phyloP scores from a whole-genome alignment of 352 stramenopile species.

The Pythium brachiatum region DNA sequence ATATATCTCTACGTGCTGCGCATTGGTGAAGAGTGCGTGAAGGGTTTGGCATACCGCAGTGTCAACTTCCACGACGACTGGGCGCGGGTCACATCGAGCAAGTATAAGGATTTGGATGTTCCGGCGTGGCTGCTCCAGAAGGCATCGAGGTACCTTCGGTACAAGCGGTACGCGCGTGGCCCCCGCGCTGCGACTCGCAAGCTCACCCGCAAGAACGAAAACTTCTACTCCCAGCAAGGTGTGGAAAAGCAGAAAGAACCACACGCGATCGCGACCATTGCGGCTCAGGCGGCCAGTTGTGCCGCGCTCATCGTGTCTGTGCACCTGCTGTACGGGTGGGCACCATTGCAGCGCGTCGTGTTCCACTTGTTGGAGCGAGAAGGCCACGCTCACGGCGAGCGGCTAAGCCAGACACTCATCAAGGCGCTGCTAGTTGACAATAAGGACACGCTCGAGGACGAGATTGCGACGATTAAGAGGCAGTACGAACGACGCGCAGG shows the following conservation, averaged over 20 bases:
- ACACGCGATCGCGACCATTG: slow-evolving; percentile 67
- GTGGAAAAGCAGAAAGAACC: slow-evolving; percentile 58
- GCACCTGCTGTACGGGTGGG: slow-evolving; percentile 75
- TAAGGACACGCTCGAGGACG: slow-evolving; percentile 54
- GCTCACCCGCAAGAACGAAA: slow-evolving; percentile 58
- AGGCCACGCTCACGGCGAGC: not conserved
- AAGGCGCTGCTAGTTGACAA: slow-evolving; percentile 38
- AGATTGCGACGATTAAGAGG: slow-evolving; percentile 73
- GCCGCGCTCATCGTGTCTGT: slow-evolving; percentile 77
- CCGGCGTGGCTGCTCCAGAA: slow-evolving; percentile 74
- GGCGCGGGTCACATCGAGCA: slow-evolving; percentile 53
- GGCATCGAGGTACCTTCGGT: slow-evolving; percentile 77
- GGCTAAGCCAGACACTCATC: slow-evolving; percentile 38
- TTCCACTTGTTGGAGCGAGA: slow-evolving; percentile 55
- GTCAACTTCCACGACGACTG: slow-evolving; percentile 77
- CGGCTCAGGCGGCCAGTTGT: slow-evolving; percentile 73
- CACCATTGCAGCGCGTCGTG: slow-evolving; percentile 60
- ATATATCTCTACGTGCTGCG: slow-evolving; percentile 84
- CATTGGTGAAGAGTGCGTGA: slow-evolving; percentile 82
- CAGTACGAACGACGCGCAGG: slow-evolving; percentile 68
- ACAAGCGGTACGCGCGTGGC: slow-evolving; percentile 80
- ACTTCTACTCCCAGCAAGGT: slow-evolving; percentile 77
- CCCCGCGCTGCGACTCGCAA: slow-evolving; percentile 57
- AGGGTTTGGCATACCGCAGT: slow-evolving; percentile 71
- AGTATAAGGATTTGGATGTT: slow-evolving; percentile 22